Conservation (phyloP, 225 moss, liverwort and hornwort genomes). For the Bryum argenteum region DNA sequence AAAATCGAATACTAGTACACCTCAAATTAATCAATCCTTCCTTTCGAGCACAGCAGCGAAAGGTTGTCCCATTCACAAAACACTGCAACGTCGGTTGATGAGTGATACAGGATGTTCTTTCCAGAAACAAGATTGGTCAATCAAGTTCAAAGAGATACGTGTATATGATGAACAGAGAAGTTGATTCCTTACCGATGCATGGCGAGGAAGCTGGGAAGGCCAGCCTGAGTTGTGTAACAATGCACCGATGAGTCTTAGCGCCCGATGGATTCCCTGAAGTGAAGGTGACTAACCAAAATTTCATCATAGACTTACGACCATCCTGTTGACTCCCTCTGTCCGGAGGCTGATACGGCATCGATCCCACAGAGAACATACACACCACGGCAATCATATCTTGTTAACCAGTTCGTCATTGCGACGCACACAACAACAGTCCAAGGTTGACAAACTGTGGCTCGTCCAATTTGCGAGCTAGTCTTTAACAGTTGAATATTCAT, state of each 20-base stretch:
- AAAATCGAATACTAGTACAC: neutral
- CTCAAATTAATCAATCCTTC: too few relatives aligned
- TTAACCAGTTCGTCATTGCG: neutral
- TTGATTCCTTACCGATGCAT: neutral
- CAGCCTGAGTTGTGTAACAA: neutral
- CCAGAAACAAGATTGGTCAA: neutral
- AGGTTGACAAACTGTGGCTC: neutral
- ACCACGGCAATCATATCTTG: neutral
- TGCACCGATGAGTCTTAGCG: neutral
- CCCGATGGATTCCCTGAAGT: neutral
- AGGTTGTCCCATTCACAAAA: neutral
- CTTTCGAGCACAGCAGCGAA: neutral
- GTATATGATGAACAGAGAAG: neutral
- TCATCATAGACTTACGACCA: neutral
- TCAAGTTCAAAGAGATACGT: neutral
- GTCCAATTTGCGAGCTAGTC: neutral
- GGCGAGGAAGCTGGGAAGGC: neutral
- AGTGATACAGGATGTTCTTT: neutral
- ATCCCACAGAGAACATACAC: neutral
- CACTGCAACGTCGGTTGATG: too few relatives aligned
- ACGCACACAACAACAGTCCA: neutral
- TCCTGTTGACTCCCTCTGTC: constrained; percentile 1
- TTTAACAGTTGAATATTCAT: neutral
- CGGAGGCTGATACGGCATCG: neutral
- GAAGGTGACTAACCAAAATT: too few relatives aligned